Evolutionary conservation across 257 asterid species (phyloP).

Genomic region (Salvia splendens): DNA sequence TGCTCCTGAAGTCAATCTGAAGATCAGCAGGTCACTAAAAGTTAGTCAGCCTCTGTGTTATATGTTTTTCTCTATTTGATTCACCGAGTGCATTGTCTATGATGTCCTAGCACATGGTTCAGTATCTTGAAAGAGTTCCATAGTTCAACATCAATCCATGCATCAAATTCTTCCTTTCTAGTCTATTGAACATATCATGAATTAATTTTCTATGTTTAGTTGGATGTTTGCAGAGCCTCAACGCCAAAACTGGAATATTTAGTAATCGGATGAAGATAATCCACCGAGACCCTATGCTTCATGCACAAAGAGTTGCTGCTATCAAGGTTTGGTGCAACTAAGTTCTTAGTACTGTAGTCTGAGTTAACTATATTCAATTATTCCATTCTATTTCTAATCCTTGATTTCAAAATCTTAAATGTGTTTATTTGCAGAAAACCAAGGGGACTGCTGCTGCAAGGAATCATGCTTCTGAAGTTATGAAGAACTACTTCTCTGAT

Average conservation of each 20-base stretch:
- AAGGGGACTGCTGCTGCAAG: slow-evolving; percentile 84
- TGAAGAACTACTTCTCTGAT: slow-evolving; percentile 75
- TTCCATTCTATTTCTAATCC: neutral
- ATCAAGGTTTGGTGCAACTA: slow-evolving; percentile 60
- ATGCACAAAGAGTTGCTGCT: slow-evolving; percentile 93
- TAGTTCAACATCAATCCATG: slow-evolving; percentile 11
- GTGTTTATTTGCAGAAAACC: slow-evolving; percentile 50
- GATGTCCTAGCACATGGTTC: neutral
- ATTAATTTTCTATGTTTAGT: slow-evolving; percentile 69
- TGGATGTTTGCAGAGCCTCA: slow-evolving; percentile 98
- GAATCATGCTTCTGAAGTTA: slow-evolving; percentile 81
- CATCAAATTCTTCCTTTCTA: slow-evolving; percentile 22
- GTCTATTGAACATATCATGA: slow-evolving; percentile 35
- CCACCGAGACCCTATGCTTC: slow-evolving; percentile 78
- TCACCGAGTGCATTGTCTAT: neutral
- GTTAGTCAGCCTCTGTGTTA: slow-evolving; percentile 61
- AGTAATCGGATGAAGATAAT: slow-evolving; percentile 92
- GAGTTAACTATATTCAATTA: too few relatives aligned
- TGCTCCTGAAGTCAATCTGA: slow-evolving; percentile 81
- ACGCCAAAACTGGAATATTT: slow-evolving; percentile 87
- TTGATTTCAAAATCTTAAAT: neutral
- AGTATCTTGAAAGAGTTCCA: neutral
- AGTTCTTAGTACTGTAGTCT: too few relatives aligned
- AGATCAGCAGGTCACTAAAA: slow-evolving; percentile 93
- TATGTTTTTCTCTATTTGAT: slow-evolving; percentile 16